Evolutionary conservation across 2,329 filamentous ascomycete genomes (phyloP), one percentile per base, ranked within the genome.

Genomic region (Dryadomyces sulphureus): DNA sequence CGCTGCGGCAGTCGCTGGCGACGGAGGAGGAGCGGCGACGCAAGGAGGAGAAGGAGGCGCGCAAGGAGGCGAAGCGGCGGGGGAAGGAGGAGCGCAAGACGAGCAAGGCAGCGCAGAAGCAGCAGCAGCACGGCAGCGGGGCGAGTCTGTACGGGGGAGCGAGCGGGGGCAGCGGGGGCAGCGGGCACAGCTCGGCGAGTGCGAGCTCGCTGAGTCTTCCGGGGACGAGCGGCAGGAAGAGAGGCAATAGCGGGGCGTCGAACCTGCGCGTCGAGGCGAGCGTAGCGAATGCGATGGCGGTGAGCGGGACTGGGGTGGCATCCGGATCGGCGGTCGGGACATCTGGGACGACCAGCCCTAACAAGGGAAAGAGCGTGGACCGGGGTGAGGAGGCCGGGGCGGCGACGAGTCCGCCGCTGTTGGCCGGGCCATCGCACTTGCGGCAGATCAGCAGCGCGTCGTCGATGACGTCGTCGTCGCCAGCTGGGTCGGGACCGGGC

Each of bases 1-100:
- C 92, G 0, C 93, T 98, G 41, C 74, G 92, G 35, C 63, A 94
- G 25, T 94, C 88, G 41, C 68, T 98, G n/a, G 88, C 84, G 0
- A 81, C 86, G 1, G 92, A 98, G 60, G 90, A 96, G 56, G 90
- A 96, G 38, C 76, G 90, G n/a, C 84, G 87, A 54, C 81, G 76
- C 41, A 92, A 86, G 56, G 81, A 84, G 42, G 85, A 92, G 43
- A 90, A 89, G 59, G 84, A 87, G 48, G 73, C 75, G 0, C 74
- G 72, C 22, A 95, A 94, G 58, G 83, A 90, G 49, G 81, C 82
- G 1, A 95, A 94, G 67, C 87, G 81, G 56, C 77, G 77, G 46
- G 84, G 87, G 50, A 94, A 94, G 61, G 84, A 87, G 51, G 81
- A 85, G 38, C 86, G 85, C 54, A 92, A 90, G 60, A 73, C 73